phyloP scores from a whole-genome alignment of 2,329 filamentous ascomycete species.

The Decorospora gaudefroyi region DNA sequence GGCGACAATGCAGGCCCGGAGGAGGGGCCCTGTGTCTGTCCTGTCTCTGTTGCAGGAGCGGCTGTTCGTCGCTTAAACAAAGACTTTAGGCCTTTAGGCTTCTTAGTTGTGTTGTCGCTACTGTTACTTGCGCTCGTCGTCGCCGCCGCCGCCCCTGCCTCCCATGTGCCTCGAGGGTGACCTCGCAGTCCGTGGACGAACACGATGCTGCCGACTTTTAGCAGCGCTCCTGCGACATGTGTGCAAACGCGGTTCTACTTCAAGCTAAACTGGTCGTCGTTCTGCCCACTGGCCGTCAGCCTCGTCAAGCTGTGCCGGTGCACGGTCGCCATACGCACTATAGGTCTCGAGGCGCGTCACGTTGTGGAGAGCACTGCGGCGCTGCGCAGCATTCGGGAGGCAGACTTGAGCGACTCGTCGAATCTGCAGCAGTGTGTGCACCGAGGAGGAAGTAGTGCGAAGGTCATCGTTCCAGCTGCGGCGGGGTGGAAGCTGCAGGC shows the following conservation, averaged over 20 bases:
- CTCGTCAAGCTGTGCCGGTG: background rate
- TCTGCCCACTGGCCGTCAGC: slow-evolving; percentile 5
- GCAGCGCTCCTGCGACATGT: background rate
- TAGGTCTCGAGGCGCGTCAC: too few species aligned
- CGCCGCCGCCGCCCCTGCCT: slow-evolving; percentile 9
- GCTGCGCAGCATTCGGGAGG: too few species aligned
- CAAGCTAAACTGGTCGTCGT: background rate
- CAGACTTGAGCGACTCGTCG: too few species aligned
- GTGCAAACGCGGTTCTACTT: background rate
- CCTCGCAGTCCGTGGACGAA: slow-evolving; percentile 13
- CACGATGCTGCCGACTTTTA: slow-evolving; percentile 4
- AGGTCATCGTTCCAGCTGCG: too few species aligned
- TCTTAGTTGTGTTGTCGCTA: slow-evolving; percentile 9
- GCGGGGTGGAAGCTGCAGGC: too few species aligned
- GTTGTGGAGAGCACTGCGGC: too few species aligned
- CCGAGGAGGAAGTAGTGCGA: too few species aligned
- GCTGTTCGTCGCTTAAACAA: slow-evolving; percentile 9
- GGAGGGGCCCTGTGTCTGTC: slow-evolving; percentile 5
- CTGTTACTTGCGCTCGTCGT: slow-evolving; percentile 1
- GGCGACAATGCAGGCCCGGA: background rate
- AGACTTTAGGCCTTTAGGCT: slow-evolving; percentile 6
- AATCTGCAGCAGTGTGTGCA: too few species aligned
- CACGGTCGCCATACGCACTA: too few species aligned
- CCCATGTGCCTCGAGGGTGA: slow-evolving; percentile 11
- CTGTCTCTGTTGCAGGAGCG: slow-evolving; percentile 4